Base-by-base conservation (phyloP, 306 rosid species). In the Cucurbita pepo region DNA sequence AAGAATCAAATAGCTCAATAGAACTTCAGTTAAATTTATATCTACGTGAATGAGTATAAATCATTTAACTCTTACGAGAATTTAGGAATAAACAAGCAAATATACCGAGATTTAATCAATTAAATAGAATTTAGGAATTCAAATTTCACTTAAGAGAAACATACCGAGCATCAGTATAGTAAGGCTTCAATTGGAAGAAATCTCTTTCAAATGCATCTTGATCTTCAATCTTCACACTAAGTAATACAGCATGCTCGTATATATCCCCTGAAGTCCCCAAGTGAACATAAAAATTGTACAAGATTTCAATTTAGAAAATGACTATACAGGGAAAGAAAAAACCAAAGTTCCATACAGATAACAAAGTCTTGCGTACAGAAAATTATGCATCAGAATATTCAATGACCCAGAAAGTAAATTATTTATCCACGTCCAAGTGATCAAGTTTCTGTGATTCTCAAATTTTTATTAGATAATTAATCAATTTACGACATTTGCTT, bases 191-290 rank as follows among this genome's bases (percentile, higher is more conserved):
- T 81, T 95, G 99, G 80, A 84, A 89, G 85, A 95, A 95, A 88
- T 91, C 95, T 75, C 97, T 86, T 78, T 91, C 99, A 77, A 95
- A 94, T 37, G 99, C 96, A 82, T 88, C 99, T 77, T 95, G 95
- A 78, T 95, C 97, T 86, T 95, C 97, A 4, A 54, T 65, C 85
- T 91, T 91, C 75, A 95, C 97, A 67, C 99, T 89, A 36, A 91
- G 88, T 74, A 95, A 82, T 71, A 95, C 97, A 36, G 97, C 97
- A 61, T 95, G 96, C 87, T 95, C 99, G 1, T 95, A 95, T 75
- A 95, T 88, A 77, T 95, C 90, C 85, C 99, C 99, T 95, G 88
- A 71, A 80, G 83, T 52, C 80, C 79, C 47, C 65, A 71, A 86
- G 77, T 4, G 37, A 25, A 53, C 51, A 66, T 13, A 69, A 30